A percentile compares a stretch with the other conserved stretches of the same genome.
phyloP scores from a whole-genome alignment of 257 asterid species.

The Scutellaria minor region DNA sequence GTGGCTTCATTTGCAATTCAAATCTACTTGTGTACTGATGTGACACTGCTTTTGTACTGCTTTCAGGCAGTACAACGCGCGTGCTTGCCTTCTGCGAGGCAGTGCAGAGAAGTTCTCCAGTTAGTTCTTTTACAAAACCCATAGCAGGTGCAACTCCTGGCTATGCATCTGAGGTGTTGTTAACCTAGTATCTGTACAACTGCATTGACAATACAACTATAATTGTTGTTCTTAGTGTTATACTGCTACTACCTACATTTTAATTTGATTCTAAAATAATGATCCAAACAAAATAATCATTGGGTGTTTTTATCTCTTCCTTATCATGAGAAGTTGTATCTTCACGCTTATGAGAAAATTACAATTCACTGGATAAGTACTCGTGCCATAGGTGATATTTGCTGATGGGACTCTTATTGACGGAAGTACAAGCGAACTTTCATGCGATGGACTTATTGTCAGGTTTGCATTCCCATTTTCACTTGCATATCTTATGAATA shows the following conservation, averaged over 20 bases:
- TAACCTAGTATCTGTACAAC: constrained; percentile 1
- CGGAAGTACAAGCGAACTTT: constrained; percentile 96
- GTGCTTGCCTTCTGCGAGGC: constrained; percentile 94
- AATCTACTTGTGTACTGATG: constrained; percentile 11
- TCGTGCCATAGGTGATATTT: constrained; percentile 70
- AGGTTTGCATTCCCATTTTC: constrained; percentile 49
- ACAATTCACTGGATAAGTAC: constrained; percentile 13
- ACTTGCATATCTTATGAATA: constrained; percentile 6
- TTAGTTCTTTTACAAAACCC: constrained; percentile 86
- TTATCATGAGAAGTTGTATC: background rate
- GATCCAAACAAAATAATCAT: background rate
- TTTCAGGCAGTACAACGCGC: constrained; percentile 86
- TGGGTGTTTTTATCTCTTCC: background rate
- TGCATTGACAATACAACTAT: background rate
- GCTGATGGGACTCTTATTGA: constrained; percentile 98
- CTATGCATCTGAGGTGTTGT: constrained; percentile 92
- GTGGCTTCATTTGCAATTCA: constrained; percentile 10
- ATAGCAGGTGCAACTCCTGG: constrained; percentile 88
- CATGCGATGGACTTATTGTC: constrained; percentile 95
- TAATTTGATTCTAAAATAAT: background rate
- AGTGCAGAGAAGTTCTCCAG: constrained; percentile 94
- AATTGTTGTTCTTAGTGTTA: background rate
- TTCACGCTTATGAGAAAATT: constrained; percentile 19
- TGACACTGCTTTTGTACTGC: no score
- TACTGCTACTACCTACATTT: background rate